Evolutionary conservation across 495 filamentous ascomycete species (phyloP).

Genomic region (Extremus antarcticus): DNA sequence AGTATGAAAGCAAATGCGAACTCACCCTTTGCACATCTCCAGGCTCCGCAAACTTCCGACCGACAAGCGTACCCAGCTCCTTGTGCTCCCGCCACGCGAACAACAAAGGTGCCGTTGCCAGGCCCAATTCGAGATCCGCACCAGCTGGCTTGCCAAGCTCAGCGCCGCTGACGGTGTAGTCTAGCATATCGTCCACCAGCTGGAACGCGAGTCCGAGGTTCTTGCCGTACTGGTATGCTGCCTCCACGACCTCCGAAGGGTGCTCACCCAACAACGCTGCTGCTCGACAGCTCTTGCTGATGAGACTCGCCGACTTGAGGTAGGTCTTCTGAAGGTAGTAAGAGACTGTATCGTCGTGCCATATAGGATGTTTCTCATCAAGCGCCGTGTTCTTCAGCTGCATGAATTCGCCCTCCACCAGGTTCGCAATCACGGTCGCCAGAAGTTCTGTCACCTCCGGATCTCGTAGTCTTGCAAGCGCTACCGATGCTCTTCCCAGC

Average conservation of each 20-base stretch:
- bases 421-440: constrained; percentile 90
- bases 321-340: constrained; percentile 99
- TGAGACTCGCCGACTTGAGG: constrained; percentile 87
- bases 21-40: constrained; percentile 76
- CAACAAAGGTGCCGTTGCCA: constrained; percentile 89
- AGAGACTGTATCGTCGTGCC: constrained; percentile 72
- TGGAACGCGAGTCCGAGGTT: constrained; percentile 94
- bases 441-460: constrained; percentile 90
- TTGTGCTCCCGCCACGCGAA: constrained; percentile 91
- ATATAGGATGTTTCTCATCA: constrained; percentile 71
- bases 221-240: constrained; percentile 81
- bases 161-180: constrained; percentile 75
- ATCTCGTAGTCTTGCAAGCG: constrained; percentile 77
- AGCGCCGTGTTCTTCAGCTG: constrained; percentile 90
- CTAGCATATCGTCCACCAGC: constrained; percentile 96
- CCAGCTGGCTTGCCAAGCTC: constrained; percentile 92
- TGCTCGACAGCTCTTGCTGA: constrained; percentile 89
- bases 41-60: constrained; percentile 71
- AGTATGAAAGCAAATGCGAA: constrained; percentile 20
- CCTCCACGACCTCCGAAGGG: constrained; percentile 69
- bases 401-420: constrained; percentile 99
- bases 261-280: constrained; percentile 74
- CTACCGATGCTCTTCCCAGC: constrained; percentile 84
- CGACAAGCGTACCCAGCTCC: constrained; percentile 78
- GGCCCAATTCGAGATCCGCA: constrained; percentile 83